Evolutionary conservation across 345 rosid genomes (phyloP).

Genomic region (Bretschneidera sinensis): DNA sequence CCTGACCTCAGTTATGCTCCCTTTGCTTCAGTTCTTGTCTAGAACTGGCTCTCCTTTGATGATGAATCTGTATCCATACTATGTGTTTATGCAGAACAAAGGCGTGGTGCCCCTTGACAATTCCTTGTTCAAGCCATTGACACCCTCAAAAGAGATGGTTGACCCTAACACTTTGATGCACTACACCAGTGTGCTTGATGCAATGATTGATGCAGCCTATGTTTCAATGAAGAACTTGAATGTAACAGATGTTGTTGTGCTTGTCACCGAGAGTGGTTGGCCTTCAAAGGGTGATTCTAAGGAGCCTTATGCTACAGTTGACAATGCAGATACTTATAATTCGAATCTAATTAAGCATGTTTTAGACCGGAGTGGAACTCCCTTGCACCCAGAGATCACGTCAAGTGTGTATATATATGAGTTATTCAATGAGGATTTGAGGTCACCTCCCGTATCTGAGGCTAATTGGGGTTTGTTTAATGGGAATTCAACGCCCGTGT

Average conservation of each 20-base stretch:
- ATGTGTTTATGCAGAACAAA: constrained; percentile 91
- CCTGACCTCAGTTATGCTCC: constrained; percentile 55
- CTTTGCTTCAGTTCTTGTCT: constrained; percentile 78
- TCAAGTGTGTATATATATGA: constrained; percentile 78
- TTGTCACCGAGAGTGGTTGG: constrained; percentile 90
- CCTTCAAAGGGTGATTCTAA: constrained; percentile 76
- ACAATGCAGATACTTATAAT: constrained; percentile 83
- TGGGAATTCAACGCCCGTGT: constrained; percentile 76
- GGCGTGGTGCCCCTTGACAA: constrained; percentile 94
- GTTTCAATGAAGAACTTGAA: constrained; percentile 90
- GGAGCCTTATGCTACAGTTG: constrained; percentile 82
- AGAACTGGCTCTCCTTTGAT: constrained; percentile 78
- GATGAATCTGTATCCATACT: constrained; percentile 98
- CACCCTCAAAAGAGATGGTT: constrained; percentile 91
- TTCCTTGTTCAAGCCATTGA: constrained; percentile 81
- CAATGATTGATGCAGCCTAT: constrained; percentile 91
- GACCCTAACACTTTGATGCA: constrained; percentile 94
- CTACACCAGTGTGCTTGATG: constrained; percentile 91
- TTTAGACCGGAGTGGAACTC: constrained; percentile 72
- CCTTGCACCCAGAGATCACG: constrained; percentile 79
- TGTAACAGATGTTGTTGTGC: constrained; percentile 67
- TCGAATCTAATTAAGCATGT: constrained; percentile 92
- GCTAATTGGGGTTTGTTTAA: constrained; percentile 89
- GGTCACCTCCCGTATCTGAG: constrained; percentile 75
- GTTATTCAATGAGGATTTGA: constrained; percentile 82